These are phyloP conservation scores for Rhizopogon vesiculosus DNA, from an alignment of 768 basidiomycete species.

Conservation along the genomic window DNA sequence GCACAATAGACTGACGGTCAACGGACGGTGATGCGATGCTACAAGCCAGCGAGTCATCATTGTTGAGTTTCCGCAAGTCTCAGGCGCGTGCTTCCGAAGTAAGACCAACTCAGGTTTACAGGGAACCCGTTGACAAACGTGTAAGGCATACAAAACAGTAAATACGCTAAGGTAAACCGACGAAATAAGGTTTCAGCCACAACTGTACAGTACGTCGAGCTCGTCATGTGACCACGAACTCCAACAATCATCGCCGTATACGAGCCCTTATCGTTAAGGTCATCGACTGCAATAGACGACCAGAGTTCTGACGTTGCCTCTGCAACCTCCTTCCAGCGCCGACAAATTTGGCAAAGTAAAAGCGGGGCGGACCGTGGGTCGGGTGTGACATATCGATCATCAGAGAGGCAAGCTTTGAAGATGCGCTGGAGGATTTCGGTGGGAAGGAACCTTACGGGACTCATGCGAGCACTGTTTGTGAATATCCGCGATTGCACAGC, in stretches of 20 bases:
- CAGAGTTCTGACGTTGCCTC: slow-evolving; percentile 27
- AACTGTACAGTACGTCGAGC: too few species aligned
- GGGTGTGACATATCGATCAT: slow-evolving; percentile 18
- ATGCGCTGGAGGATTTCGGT: slow-evolving; percentile 29
- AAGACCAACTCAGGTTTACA: too few species aligned
- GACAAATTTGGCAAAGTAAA: slow-evolving; percentile 28
- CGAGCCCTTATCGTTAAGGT: too few species aligned
- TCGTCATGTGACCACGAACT: too few species aligned
- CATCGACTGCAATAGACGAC: slow-evolving; percentile 16
- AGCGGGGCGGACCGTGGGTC: slow-evolving; percentile 20
- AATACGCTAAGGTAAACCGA: too few species aligned
- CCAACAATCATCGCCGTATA: too few species aligned
- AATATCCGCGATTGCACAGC: slow-evolving; percentile 12
- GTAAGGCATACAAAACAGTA: too few species aligned
- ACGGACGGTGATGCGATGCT: slow-evolving; percentile 15
- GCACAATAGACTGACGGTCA: slow-evolving; percentile 13
- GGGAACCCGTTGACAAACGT: too few species aligned
- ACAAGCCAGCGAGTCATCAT: slow-evolving; percentile 23
- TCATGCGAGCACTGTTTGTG: slow-evolving; percentile 21
- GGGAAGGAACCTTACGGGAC: slow-evolving; percentile 23
- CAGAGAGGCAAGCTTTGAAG: slow-evolving; percentile 21
- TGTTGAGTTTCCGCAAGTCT: too few species aligned
- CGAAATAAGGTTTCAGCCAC: too few species aligned
- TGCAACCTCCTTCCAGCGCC: slow-evolving; percentile 25
- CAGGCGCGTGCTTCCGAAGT: too few species aligned